Evolutionary conservation across 345 rosid genomes (phyloP).

Genomic region (Raphanus sativus): DNA sequence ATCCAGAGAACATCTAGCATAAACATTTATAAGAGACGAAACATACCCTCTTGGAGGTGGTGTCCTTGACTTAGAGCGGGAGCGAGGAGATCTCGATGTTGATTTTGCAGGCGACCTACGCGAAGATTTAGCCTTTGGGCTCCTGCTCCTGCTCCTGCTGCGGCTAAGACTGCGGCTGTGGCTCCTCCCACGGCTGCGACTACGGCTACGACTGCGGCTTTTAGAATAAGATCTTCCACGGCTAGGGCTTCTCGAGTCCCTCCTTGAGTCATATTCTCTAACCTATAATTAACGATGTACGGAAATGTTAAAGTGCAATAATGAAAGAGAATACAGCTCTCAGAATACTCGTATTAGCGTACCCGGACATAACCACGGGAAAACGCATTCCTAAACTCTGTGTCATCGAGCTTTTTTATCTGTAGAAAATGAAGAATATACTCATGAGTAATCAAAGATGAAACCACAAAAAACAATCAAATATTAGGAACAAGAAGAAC

Average conservation of each 20-base stretch:
- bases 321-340: neutral
- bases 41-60: slow-evolving; percentile 68
- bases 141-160: slow-evolving; percentile 46
- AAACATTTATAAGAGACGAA: slow-evolving; percentile 18
- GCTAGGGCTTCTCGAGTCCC: slow-evolving; percentile 76
- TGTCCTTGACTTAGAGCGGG: slow-evolving; percentile 65
- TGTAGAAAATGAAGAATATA: slow-evolving; percentile 35
- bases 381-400: slow-evolving; percentile 93
- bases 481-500: neutral
- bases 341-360: slow-evolving; percentile 22
- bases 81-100: slow-evolving; percentile 59
- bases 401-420: slow-evolving; percentile 90
- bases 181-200: slow-evolving; percentile 56
- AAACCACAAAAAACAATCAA: neutral
- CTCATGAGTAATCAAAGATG: slow-evolving; percentile 15
- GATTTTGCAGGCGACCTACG: slow-evolving; percentile 75
- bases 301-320: slow-evolving; percentile 5
- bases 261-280: slow-evolving; percentile 75
- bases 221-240: slow-evolving; percentile 69
- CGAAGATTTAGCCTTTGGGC: slow-evolving; percentile 57
- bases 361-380: slow-evolving; percentile 86
- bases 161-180: slow-evolving; percentile 55
- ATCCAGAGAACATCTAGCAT: slow-evolving; percentile 1
- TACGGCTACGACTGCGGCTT: slow-evolving; percentile 65
- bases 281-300: slow-evolving; percentile 51